Conservation (phyloP, 1,284 basidiomycete species). For the Prillingera fragicola region DNA sequence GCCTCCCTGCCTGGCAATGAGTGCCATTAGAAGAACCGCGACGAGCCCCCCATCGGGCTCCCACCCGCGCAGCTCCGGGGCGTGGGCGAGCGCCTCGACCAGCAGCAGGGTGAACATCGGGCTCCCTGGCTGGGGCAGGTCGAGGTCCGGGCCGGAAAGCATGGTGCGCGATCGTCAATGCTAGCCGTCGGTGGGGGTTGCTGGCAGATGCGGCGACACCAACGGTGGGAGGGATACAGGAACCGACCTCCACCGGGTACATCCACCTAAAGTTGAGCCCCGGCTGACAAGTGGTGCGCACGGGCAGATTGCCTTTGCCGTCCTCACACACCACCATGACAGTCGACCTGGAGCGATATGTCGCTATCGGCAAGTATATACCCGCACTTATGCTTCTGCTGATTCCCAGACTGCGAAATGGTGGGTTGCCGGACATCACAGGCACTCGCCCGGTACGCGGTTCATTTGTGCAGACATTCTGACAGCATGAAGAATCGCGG, state of each 20-base stretch:
- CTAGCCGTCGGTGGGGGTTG: too few species aligned
- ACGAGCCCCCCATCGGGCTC: slow-evolving; percentile 25
- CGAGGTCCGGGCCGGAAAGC: too few species aligned
- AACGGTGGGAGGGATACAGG: too few species aligned
- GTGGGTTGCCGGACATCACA: slow-evolving; percentile 20
- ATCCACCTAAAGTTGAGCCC: too few species aligned
- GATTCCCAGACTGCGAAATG: slow-evolving; percentile 40
- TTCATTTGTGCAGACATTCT: not conserved
- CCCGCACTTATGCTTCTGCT: not conserved
- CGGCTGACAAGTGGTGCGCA: too few species aligned
- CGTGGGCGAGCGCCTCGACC: slow-evolving; percentile 1
- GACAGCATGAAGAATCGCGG: slow-evolving; percentile 33
- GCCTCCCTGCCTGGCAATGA: slow-evolving; percentile 34
- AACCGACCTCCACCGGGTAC: too few species aligned
- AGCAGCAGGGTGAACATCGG: slow-evolving; percentile 7
- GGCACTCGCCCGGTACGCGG: slow-evolving; percentile 28
- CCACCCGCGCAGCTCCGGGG: slow-evolving; percentile 21
- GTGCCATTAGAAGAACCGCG: slow-evolving; percentile 29
- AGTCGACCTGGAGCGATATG: slow-evolving; percentile 23
- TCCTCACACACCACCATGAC: slow-evolving; percentile 4
- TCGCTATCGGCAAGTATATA: slow-evolving; percentile 28
- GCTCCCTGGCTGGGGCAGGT: slow-evolving; percentile 11
- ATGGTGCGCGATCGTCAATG: too few species aligned
- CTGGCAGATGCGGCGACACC: too few species aligned
- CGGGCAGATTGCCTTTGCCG: too few species aligned